These are phyloP conservation scores for Venturia asperata DNA, from an alignment of 2,329 filamentous ascomycete species.

Conservation along the genomic window DNA sequence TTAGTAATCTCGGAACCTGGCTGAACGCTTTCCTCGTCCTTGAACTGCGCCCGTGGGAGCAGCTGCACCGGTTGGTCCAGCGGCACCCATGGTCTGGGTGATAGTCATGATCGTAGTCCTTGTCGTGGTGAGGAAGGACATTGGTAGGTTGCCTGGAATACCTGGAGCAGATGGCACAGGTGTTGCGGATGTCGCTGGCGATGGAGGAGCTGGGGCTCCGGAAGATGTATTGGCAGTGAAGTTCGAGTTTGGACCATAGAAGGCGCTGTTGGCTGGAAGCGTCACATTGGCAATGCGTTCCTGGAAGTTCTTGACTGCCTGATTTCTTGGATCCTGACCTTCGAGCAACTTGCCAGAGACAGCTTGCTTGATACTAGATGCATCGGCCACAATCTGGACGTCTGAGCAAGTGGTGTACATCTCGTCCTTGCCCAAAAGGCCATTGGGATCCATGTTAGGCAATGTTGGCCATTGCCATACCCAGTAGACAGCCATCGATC, in stretches of 20 bases:
- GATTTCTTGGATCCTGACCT: slow-evolving; percentile 13
- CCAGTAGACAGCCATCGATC: slow-evolving; percentile 81
- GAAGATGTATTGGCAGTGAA: not conserved
- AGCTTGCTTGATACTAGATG: slow-evolving; percentile 16
- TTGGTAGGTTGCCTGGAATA: not conserved
- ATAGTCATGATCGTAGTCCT: not conserved
- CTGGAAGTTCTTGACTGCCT: slow-evolving; percentile 15
- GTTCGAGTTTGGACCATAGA: slow-evolving; percentile 15
- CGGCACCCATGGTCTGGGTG: slow-evolving; percentile 2
- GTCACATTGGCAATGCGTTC: slow-evolving; percentile 18
- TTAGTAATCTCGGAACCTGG: slow-evolving; percentile 3
- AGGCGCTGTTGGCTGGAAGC: slow-evolving; percentile 13
- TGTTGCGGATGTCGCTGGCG: not conserved
- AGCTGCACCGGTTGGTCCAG: not conserved
- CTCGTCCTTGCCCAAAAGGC: slow-evolving; percentile 45
- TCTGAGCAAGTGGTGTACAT: slow-evolving; percentile 55
- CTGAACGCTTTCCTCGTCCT: not conserved
- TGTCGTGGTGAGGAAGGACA: not conserved
- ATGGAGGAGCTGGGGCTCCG: not conserved
- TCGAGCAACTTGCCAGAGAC: slow-evolving; percentile 19
- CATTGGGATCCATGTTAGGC: slow-evolving; percentile 32
- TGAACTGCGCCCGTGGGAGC: not conserved
- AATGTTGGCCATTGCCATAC: slow-evolving; percentile 76
- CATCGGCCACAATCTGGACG: slow-evolving; percentile 36
- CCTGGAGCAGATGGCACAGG: not conserved